Evolutionary conservation across 23 red algal species (phyloP).

Genomic region (Chondrus crispus): DNA sequence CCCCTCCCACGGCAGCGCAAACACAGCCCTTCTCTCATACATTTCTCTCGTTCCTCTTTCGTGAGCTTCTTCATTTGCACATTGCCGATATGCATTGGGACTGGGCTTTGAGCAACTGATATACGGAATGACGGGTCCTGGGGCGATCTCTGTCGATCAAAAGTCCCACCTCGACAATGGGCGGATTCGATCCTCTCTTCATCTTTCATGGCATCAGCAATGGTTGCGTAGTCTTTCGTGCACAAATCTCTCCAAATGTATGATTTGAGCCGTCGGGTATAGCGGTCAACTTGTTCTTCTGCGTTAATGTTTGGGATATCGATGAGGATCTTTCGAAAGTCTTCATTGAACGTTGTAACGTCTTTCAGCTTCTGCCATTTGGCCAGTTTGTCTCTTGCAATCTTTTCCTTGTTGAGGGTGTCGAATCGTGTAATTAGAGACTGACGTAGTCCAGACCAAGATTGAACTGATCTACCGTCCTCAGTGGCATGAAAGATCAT

Average conservation of each 20-base stretch:
- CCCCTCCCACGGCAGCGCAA: background rate
- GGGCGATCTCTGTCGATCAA: background rate
- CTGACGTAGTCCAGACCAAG: background rate
- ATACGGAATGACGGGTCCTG: background rate
- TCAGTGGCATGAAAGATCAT: background rate
- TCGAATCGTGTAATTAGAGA: background rate
- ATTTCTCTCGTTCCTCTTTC: background rate
- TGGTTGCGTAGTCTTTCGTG: background rate
- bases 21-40: background rate
- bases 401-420: too few relatives aligned
- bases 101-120: too few relatives aligned
- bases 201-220: constrained; percentile 12
- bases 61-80: constrained; percentile 2
- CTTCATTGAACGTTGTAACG: too few relatives aligned
- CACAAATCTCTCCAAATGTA: constrained; percentile 6
- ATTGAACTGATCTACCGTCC: background rate
- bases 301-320: background rate
- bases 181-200: background rate
- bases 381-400: too few relatives aligned
- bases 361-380: too few relatives aligned
- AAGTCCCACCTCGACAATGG: background rate
- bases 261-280: background rate
- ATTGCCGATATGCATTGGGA: constrained; percentile 12
- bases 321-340: background rate
- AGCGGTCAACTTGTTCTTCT: background rate